A percentile compares a stretch with the other conserved stretches of the same genome.
phyloP scores from a whole-genome alignment of 2,329 filamentous ascomycete species.

The Claviceps spartinae region DNA sequence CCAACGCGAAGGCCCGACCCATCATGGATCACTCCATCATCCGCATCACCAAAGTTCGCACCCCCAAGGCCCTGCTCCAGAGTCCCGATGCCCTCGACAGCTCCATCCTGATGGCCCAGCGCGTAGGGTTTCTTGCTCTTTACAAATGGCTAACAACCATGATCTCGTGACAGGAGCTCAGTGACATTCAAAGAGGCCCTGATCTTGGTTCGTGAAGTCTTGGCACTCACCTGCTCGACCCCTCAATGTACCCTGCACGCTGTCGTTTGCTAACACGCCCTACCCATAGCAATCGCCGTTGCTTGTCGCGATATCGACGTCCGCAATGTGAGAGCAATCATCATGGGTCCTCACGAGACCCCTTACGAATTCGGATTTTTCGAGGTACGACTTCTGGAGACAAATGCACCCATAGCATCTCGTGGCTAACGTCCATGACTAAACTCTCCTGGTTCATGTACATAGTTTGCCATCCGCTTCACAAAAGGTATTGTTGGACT shows the following conservation, averaged over 20 bases:
- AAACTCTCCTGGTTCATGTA: background rate
- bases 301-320: conserved; percentile 81
- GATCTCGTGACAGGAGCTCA: conserved; percentile 52
- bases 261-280: background rate
- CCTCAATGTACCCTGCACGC: background rate
- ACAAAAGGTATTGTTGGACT: conserved; percentile 43
- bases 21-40: conserved; percentile 67
- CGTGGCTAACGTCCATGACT: background rate
- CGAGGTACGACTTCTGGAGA: conserved; percentile 46
- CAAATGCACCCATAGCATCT: background rate
- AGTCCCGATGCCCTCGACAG: conserved; percentile 3
- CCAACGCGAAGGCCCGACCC: conserved; percentile 4
- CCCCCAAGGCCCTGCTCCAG: conserved; percentile 4
- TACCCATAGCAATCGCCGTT: conserved; percentile 59
- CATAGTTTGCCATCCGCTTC: conserved; percentile 63
- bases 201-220: conserved; percentile 57
- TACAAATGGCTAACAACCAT: conserved; percentile 5
- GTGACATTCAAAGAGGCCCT: conserved; percentile 67
- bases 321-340: conserved; percentile 72
- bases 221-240: conserved; percentile 3
- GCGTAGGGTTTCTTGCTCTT: background rate
- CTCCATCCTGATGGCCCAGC: conserved; percentile 10
- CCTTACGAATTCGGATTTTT: conserved; percentile 98
- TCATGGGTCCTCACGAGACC: conserved; percentile 85
- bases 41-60: conserved; percentile 65